Conservation (phyloP, 345 rosid species). For the Draba incana region DNA sequence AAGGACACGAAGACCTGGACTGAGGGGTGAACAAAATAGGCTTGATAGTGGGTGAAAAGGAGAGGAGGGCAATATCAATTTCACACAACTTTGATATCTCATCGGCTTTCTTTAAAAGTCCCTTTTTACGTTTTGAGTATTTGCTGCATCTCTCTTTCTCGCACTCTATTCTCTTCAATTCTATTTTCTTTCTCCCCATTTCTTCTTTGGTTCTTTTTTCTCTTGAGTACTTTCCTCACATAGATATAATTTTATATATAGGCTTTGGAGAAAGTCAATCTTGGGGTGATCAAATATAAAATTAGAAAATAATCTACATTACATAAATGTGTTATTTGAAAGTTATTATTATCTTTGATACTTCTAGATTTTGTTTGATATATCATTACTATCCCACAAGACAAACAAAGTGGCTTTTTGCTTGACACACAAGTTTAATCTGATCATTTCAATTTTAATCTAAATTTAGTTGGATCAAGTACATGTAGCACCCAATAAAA, state of each 20-base stretch:
- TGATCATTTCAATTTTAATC: not conserved
- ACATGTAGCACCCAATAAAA: not conserved
- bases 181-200: slow-evolving; percentile 50
- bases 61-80: slow-evolving; percentile 10
- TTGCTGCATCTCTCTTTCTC: slow-evolving; percentile 45
- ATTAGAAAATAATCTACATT: slow-evolving; percentile 1
- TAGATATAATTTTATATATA: not conserved
- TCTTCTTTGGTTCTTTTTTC: not conserved
- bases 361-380: not conserved
- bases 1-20: not conserved
- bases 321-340: not conserved
- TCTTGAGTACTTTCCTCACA: not conserved
- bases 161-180: slow-evolving; percentile 34
- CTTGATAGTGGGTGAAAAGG: slow-evolving; percentile 16
- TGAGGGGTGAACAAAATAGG: not conserved
- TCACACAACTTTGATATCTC: slow-evolving; percentile 22
- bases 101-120: slow-evolving; percentile 48
- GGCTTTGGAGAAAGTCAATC: not conserved
- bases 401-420: not conserved
- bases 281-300: not conserved
- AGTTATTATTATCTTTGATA: slow-evolving; percentile 1
- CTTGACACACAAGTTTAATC: not conserved
- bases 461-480: slow-evolving; percentile 3
- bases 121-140: slow-evolving; percentile 52
- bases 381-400: not conserved